Percentiles rank a stretch among this genome's conserved stretches.
Conservation (phyloP, 2,329 filamentous ascomycete genomes). For the Fusarium virguliforme region DNA sequence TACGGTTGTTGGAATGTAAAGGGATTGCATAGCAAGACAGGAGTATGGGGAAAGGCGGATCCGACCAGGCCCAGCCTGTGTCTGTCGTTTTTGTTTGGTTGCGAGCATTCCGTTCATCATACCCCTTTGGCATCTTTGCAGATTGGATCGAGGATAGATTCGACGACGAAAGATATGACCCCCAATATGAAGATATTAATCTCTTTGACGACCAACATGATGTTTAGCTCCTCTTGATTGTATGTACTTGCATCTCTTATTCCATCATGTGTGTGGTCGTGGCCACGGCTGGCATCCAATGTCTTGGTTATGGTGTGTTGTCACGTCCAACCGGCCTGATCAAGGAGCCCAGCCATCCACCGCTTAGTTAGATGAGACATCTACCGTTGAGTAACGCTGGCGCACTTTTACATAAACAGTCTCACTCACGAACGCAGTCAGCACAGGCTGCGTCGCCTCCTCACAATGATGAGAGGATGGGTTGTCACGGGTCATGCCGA, state of each 20-base stretch:
- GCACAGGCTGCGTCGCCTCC: not conserved
- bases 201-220: slow-evolving; percentile 12
- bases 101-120: slow-evolving; percentile 52
- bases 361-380: not conserved
- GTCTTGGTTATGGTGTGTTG: not conserved
- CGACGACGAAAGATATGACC: slow-evolving; percentile 50
- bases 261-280: not conserved
- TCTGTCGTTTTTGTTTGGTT: slow-evolving; percentile 49
- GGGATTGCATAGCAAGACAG: slow-evolving; percentile 53
- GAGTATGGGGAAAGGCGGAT: slow-evolving; percentile 50
- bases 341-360: not conserved
- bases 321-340: not conserved
- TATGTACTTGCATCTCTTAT: too few species aligned
- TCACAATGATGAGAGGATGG: too few species aligned
- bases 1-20: slow-evolving; percentile 53
- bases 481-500: too few species aligned
- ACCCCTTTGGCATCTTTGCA: slow-evolving; percentile 50
- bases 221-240: too few species aligned
- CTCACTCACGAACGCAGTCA: not conserved
- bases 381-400: too few species aligned
- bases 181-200: slow-evolving; percentile 45
- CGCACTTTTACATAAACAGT: not conserved
- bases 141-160: slow-evolving; percentile 51
- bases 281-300: not conserved
- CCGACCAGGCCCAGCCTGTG: slow-evolving; percentile 38